These are phyloP conservation scores for Colletotrichum sansevieriae DNA, from an alignment of 2,329 filamentous ascomycete genomes.

Conservation along the genomic window DNA sequence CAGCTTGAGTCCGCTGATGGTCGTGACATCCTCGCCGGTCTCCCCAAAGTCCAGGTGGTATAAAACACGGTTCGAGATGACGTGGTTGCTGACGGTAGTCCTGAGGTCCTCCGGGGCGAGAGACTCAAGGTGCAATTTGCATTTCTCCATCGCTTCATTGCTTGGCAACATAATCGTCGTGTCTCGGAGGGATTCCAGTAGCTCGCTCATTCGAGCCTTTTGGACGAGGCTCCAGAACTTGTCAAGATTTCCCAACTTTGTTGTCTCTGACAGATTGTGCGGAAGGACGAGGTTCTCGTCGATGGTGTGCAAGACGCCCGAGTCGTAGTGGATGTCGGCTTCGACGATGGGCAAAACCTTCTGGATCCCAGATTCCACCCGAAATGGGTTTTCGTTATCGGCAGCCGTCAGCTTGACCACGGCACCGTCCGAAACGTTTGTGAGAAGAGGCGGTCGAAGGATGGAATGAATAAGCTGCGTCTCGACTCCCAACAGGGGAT, in stretches of 20 bases:
- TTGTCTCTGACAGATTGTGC: conserved; percentile 18
- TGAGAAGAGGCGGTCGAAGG: not conserved
- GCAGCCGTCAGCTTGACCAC: not conserved
- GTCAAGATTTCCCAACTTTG: conserved; percentile 1
- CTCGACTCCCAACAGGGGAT: not conserved
- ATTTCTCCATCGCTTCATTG: conserved; percentile 8
- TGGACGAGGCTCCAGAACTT: conserved; percentile 4
- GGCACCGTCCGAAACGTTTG: conserved; percentile 9
- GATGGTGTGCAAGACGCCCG: conserved; percentile 10
- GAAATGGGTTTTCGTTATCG: not conserved
- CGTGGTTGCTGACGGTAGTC: not conserved
- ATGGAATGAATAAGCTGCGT: conserved; percentile 3
- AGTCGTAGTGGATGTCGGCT: not conserved
- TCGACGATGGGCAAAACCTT: conserved; percentile 16
- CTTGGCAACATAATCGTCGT: conserved; percentile 8
- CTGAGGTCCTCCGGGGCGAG: not conserved
- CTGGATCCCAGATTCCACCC: conserved; percentile 3
- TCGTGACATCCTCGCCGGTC: not conserved
- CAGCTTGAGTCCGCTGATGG: not conserved
- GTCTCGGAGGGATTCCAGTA: not conserved
- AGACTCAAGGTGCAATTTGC: not conserved
- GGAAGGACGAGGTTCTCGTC: conserved; percentile 15
- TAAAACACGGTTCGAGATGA: not conserved
- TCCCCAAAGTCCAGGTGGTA: not conserved
- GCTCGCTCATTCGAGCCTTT: not conserved